These are phyloP conservation scores for Solanum rostratum DNA, from an alignment of 257 asterid genomes.

Conservation along the genomic window DNA sequence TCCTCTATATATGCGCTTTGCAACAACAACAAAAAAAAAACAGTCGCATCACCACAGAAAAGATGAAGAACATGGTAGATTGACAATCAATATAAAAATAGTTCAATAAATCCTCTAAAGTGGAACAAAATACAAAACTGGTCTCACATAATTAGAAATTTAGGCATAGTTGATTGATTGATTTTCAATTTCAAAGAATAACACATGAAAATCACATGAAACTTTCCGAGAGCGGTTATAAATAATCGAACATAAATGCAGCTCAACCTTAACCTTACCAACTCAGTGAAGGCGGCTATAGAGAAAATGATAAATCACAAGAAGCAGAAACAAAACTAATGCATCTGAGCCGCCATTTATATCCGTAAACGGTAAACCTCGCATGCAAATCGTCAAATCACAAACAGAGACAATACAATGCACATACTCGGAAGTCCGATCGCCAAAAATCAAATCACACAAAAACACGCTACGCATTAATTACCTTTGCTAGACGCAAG, in stretches of 20 bases:
- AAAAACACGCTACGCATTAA: neutral
- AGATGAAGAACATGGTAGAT: neutral
- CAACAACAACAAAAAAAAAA: neutral
- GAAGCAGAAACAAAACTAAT: neutral
- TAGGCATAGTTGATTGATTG: neutral
- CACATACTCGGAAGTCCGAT: neutral
- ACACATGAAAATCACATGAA: neutral
- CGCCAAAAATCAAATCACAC: neutral
- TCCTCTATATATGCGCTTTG: neutral
- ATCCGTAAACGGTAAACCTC: neutral
- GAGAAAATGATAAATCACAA: neutral
- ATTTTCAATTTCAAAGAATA: neutral
- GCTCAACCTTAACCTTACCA: no score
- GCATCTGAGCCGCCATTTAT: neutral
- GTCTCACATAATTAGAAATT: neutral
- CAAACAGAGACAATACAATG: neutral
- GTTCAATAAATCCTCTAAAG: neutral
- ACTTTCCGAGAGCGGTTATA: neutral
- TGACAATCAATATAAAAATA: neutral
- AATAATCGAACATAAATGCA: neutral
- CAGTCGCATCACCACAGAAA: neutral
- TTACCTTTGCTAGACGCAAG: neutral
- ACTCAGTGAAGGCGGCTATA: neutral
- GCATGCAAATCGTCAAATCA: neutral
- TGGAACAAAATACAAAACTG: neutral